Conservation (phyloP, 192 early-diverging fungal genomes). For the Gaertneriomyces semiglobifer region DNA sequence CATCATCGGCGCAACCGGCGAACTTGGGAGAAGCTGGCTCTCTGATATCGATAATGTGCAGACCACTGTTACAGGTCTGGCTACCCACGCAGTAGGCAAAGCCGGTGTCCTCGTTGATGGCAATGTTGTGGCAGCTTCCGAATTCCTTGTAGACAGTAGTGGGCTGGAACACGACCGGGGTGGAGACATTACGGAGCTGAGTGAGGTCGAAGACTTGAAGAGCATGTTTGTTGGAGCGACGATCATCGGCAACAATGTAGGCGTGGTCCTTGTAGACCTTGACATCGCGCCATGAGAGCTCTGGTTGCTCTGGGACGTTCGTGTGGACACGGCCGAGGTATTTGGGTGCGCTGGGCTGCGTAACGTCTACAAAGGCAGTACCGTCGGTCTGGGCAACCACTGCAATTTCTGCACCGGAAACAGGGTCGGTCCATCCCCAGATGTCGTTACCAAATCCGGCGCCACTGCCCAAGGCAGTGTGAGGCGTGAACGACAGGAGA, state of each 20-base stretch:
- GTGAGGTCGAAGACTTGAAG: constrained; percentile 2
- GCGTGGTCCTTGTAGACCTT: constrained; percentile 13
- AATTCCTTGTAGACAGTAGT: not conserved
- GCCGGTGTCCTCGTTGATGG: constrained; percentile 5
- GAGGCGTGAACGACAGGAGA: constrained; percentile 7
- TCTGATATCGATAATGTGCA: constrained; percentile 4
- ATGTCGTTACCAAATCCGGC: constrained; percentile 4
- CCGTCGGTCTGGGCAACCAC: constrained; percentile 5
- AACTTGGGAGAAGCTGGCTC: not conserved
- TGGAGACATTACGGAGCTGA: not conserved
- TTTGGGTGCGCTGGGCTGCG: not conserved
- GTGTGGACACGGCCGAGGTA: not conserved
- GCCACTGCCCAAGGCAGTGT: not conserved
- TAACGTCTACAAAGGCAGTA: constrained; percentile 10
- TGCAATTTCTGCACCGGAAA: not conserved
- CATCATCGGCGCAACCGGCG: not conserved
- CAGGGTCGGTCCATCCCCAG: constrained; percentile 1
- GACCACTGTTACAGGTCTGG: not conserved
- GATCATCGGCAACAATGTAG: constrained; percentile 4
- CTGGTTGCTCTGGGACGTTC: not conserved
- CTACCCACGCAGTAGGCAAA: constrained; percentile 4
- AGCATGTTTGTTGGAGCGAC: not conserved
- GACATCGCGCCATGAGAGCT: constrained; percentile 1
- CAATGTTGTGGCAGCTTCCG: constrained; percentile 7
- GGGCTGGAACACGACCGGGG: not conserved